These are phyloP conservation scores for Candida sojae DNA, from an alignment of 1,139 yeast genomes.

Conservation along the genomic window DNA sequence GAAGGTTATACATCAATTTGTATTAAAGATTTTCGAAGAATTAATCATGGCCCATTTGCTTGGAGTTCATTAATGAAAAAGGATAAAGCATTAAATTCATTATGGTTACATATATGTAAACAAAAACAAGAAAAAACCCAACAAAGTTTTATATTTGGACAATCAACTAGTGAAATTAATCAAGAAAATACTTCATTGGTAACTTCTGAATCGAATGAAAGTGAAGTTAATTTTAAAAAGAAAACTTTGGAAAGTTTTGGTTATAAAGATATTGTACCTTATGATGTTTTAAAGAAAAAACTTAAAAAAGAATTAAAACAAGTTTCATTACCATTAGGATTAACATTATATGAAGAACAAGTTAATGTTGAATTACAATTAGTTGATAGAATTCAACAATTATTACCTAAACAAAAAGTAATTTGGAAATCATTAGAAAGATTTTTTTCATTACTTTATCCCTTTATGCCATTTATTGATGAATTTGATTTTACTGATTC, in stretches of 20 bases:
- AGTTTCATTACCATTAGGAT: slow-evolving; percentile 27
- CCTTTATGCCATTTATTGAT: slow-evolving; percentile 40
- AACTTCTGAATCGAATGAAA: slow-evolving; percentile 15
- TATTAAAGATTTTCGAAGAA: slow-evolving; percentile 32
- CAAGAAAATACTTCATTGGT: slow-evolving; percentile 27
- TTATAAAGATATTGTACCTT: slow-evolving; percentile 37
- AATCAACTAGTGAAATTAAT: slow-evolving; percentile 21
- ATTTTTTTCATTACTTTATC: slow-evolving; percentile 33
- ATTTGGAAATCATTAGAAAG: slow-evolving; percentile 33
- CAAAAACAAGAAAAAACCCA: slow-evolving; percentile 24
- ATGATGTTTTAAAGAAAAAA: slow-evolving; percentile 25
- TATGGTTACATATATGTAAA: slow-evolving; percentile 33
- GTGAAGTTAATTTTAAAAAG: slow-evolving; percentile 26
- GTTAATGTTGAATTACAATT: slow-evolving; percentile 32
- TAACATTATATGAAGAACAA: slow-evolving; percentile 31
- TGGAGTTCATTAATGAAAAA: slow-evolving; percentile 50
- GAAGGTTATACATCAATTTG: slow-evolving; percentile 44
- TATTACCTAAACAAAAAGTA: slow-evolving; percentile 33
- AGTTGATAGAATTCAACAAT: slow-evolving; percentile 30
- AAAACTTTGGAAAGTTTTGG: slow-evolving; percentile 39
- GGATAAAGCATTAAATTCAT: slow-evolving; percentile 43
- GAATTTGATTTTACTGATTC: slow-evolving; percentile 25
- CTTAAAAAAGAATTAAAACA: slow-evolving; percentile 18
- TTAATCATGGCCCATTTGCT: slow-evolving; percentile 51
- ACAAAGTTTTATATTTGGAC: slow-evolving; percentile 20